Evolutionary conservation across 2,329 filamentous ascomycete species (phyloP), one percentile per base, ranked within the genome.

Genomic region (Xylaria sp.): DNA sequence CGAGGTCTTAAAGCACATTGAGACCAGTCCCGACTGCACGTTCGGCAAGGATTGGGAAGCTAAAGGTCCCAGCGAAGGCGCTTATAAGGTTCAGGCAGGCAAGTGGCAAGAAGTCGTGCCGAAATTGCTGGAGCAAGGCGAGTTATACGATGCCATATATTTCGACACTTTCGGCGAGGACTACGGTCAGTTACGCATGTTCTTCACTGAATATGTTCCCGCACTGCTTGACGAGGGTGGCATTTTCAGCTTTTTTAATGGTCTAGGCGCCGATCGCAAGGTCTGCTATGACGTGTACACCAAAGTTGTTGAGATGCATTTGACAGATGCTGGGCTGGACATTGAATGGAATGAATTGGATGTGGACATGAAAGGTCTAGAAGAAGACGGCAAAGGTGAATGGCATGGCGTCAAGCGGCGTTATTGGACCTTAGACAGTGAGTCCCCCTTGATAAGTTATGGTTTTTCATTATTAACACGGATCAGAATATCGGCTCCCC

Each of bases 151-250:
- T 78, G 93, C 91, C 34, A 93, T 99, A 74, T 99, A 98, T 84
- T 98, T 98, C 77, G 96, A 99, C 78, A 99, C 96, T 0, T 98
- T 98, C 80, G 96, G 94, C 7, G 96, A 99, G 82, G 93, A 96
- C 72, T 99, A 98, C 81, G 85, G 86, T 1, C 92, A 95, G 79
- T 88, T 98, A 34, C 91, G 91, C 56, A 86, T 90, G 69, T 98
- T 98, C 83, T 97, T 98, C 79, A 91, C 88, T 2, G 96, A 98
- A 79, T 90, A 92, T 74, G 90, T 98, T 12, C 93, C 96, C 39
- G 91, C 89, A 0, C 81, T 98, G 63, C 83, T 99, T 55, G 90
- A 92, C 73, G 84, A 86, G 25, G 82, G 87, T 3, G 92, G 94
- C 69, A 87, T 91, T 9, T 97, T 97, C 78, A 91, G 94, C 72